These are phyloP conservation scores for Capsella rubella DNA, from an alignment of 441 rosid genomes.

Conservation along the genomic window DNA sequence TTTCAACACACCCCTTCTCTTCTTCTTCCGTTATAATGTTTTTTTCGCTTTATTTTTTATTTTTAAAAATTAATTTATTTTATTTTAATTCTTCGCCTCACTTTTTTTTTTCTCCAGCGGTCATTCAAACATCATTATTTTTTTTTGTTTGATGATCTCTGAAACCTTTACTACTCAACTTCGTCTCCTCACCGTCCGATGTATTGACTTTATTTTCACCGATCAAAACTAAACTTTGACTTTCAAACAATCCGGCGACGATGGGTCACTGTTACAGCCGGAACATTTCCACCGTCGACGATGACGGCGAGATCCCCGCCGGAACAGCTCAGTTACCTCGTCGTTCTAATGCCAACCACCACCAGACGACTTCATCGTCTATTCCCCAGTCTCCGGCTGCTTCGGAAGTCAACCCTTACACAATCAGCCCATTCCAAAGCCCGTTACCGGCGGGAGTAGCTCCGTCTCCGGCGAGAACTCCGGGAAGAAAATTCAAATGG, in stretches of 20 bases:
- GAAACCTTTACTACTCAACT: conserved; percentile 31
- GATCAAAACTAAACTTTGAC: conserved; percentile 32
- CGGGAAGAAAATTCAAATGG: conserved; percentile 72
- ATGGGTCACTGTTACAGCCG: conserved; percentile 91
- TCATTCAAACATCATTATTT: background rate
- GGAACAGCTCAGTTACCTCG: conserved; percentile 44
- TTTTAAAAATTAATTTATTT: background rate
- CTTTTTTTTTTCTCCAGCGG: conserved; percentile 6
- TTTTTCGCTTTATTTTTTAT: no score
- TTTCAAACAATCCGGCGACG: conserved; percentile 26
- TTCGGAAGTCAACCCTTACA: conserved; percentile 50
- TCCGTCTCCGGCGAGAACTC: conserved; percentile 73
- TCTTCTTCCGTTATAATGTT: conserved; percentile 18
- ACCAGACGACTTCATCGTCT: conserved; percentile 23
- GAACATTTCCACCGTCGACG: conserved; percentile 47
- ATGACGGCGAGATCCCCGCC: conserved; percentile 44
- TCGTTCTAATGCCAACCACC: conserved; percentile 30
- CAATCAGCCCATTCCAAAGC: conserved; percentile 68
- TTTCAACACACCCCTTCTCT: conserved; percentile 28
- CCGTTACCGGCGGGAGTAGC: conserved; percentile 70
- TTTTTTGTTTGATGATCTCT: conserved; percentile 14
- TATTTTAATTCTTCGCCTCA: background rate
- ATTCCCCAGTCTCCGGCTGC: conserved; percentile 47
- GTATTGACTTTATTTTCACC: conserved; percentile 41
- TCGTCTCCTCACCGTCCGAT: conserved; percentile 41